Evolutionary conservation across 1,284 basidiomycete genomes (phyloP).

Genomic region (Mycocalia duriaeana): DNA sequence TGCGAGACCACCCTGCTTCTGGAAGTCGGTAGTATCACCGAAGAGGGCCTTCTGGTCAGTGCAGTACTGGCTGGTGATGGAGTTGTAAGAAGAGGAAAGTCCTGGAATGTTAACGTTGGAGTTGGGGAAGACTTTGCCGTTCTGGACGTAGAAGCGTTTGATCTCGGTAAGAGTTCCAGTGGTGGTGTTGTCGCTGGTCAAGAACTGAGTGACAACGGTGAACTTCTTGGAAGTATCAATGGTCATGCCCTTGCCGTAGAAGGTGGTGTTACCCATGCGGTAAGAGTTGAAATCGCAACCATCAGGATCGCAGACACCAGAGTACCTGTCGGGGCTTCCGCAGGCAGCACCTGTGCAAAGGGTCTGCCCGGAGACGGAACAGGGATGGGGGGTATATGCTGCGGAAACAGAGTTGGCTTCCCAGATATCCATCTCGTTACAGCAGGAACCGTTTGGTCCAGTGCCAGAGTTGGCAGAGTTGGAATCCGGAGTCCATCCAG

Average conservation of each 20-base stretch:
- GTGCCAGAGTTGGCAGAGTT: slow-evolving; percentile 17
- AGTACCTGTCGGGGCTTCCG: slow-evolving; percentile 23
- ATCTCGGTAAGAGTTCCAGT: slow-evolving; percentile 45
- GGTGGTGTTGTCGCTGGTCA: slow-evolving; percentile 40
- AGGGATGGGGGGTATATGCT: slow-evolving; percentile 46
- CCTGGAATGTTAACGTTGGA: slow-evolving; percentile 32
- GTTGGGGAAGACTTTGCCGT: neutral
- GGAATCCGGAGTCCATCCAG: slow-evolving; percentile 29
- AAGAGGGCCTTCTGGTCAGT: slow-evolving; percentile 36
- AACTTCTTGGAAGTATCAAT: slow-evolving; percentile 35
- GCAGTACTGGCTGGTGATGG: slow-evolving; percentile 38
- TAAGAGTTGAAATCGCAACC: slow-evolving; percentile 36
- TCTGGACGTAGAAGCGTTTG: neutral
- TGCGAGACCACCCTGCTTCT: neutral
- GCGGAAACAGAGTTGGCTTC: slow-evolving; percentile 35
- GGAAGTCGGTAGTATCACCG: slow-evolving; percentile 24
- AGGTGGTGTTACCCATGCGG: slow-evolving; percentile 45
- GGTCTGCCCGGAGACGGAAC: slow-evolving; percentile 29
- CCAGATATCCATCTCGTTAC: slow-evolving; percentile 52
- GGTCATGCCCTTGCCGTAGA: slow-evolving; percentile 41
- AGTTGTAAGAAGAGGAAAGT: slow-evolving; percentile 28
- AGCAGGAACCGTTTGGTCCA: slow-evolving; percentile 40
- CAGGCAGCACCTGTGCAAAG: slow-evolving; percentile 21
- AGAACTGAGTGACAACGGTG: slow-evolving; percentile 33
- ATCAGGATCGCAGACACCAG: neutral